Percentiles rank a stretch among this genome's conserved stretches.
Conservation (phyloP, 257 asterid species). For the Solanum piurae region DNA sequence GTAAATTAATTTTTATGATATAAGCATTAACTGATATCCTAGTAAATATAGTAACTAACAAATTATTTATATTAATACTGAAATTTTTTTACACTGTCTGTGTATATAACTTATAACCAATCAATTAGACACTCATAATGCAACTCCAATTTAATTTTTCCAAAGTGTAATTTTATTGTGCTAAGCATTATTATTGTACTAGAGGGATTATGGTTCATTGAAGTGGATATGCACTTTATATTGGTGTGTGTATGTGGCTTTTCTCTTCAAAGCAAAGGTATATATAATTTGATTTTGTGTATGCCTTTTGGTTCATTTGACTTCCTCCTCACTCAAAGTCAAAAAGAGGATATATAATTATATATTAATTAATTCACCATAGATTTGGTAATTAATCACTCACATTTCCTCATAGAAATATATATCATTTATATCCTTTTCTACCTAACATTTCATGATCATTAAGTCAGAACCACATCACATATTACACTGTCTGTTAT, state of each 20-base stretch:
- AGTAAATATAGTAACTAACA: background rate
- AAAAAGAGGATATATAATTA: background rate
- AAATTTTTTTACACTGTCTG: rapidly evolving
- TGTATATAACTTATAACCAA: background rate
- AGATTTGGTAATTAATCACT: conserved; percentile 4
- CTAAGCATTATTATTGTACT: background rate
- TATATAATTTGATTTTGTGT: conserved; percentile 7
- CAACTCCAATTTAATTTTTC: background rate
- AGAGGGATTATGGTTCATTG: background rate
- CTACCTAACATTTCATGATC: conserved; percentile 29
- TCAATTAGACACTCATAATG: background rate
- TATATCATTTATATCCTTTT: background rate
- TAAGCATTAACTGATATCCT: background rate
- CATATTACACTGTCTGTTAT: background rate
- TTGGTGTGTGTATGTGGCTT: background rate
- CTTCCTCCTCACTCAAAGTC: conserved; percentile 60
- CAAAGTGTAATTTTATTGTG: background rate
- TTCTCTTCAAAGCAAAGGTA: conserved; percentile 58
- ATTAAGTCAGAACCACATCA: conserved; percentile 5
- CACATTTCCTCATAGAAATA: background rate
- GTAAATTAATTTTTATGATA: background rate
- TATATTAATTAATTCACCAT: background rate
- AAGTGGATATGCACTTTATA: conserved; percentile 6
- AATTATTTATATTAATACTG: background rate
- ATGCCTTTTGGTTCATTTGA: conserved; percentile 13